These are phyloP conservation scores for Pseudogymnoascus pannorum DNA, from an alignment of 2,329 filamentous ascomycete species.

Conservation along the genomic window DNA sequence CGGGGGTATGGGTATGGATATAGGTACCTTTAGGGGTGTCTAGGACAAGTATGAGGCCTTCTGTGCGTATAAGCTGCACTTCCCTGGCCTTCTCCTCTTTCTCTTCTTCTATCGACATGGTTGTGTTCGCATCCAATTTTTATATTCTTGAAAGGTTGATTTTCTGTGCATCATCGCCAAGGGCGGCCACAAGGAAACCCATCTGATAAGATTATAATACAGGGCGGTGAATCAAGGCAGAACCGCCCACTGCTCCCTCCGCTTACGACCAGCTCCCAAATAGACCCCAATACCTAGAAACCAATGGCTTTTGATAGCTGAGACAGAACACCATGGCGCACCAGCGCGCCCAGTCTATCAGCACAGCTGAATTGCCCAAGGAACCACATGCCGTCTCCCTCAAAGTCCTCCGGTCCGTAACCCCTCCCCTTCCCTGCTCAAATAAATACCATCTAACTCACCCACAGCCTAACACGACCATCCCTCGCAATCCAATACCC, in stretches of 20 bases:
- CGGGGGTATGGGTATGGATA: conserved; percentile 7
- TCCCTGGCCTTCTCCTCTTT: conserved; percentile 11
- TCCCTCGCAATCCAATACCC: conserved; percentile 67
- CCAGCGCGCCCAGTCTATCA: conserved; percentile 23
- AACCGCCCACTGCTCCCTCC: neutral
- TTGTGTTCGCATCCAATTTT: conserved; percentile 1
- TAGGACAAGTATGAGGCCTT: conserved; percentile 35
- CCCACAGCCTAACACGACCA: conserved; percentile 69
- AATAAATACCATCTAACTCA: conserved; percentile 12
- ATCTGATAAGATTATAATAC: neutral
- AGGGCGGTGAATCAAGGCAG: conserved; percentile 2
- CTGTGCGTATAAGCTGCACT: conserved; percentile 33
- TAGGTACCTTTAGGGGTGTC: conserved; percentile 45
- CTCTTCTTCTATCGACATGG: conserved; percentile 9
- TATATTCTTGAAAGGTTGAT: neutral
- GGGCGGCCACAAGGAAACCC: neutral
- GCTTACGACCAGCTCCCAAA: neutral
- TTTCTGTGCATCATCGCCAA: neutral
- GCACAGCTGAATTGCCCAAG: conserved; percentile 39
- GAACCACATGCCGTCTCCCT: conserved; percentile 73
- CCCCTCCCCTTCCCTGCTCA: neutral
- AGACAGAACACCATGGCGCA: conserved; percentile 24
- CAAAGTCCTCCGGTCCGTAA: conserved; percentile 60
- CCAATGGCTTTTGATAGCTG: conserved; percentile 2
- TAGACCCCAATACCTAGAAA: neutral